These are phyloP conservation scores for Zangia roseola DNA, from an alignment of 768 basidiomycete species.

Conservation along the genomic window DNA sequence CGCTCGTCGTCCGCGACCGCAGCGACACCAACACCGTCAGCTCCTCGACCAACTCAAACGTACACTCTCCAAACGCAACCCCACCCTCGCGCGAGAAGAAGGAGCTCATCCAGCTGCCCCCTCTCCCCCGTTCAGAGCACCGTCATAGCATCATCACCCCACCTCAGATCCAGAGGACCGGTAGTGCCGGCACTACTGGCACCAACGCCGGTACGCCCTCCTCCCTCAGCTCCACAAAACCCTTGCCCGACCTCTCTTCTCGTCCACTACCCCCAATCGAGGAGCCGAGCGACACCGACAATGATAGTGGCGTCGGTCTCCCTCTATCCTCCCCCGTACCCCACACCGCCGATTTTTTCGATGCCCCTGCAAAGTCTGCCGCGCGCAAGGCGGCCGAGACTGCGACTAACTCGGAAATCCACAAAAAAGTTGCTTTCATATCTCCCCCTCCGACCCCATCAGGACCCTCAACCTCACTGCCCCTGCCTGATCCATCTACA, in stretches of 20 bases:
- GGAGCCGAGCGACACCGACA: slow-evolving; percentile 36
- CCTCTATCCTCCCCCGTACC: slow-evolving; percentile 33
- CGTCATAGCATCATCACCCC: slow-evolving; percentile 15
- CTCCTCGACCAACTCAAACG: slow-evolving; percentile 24
- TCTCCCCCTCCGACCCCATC: slow-evolving; percentile 74
- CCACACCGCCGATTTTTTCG: slow-evolving; percentile 17
- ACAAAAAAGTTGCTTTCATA: slow-evolving; percentile 87
- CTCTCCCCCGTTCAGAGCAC: slow-evolving; percentile 42
- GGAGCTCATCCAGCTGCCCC: slow-evolving; percentile 52
- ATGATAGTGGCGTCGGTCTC: slow-evolving; percentile 37
- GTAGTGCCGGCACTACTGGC: slow-evolving; percentile 27
- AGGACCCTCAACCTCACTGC: slow-evolving; percentile 46
- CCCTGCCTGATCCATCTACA: slow-evolving; percentile 47
- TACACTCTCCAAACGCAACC: slow-evolving; percentile 23
- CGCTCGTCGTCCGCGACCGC: slow-evolving; percentile 28
- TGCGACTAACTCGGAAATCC: slow-evolving; percentile 43
- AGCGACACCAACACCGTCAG: slow-evolving; percentile 34
- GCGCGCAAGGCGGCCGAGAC: slow-evolving; percentile 41
- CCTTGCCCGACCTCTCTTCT: slow-evolving; percentile 63
- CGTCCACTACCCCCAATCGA: slow-evolving; percentile 51
- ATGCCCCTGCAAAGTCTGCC: slow-evolving; percentile 25
- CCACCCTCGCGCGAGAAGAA: slow-evolving; percentile 52
- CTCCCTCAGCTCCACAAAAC: slow-evolving; percentile 58
- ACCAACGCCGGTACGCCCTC: slow-evolving; percentile 43
- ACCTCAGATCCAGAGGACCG: slow-evolving; percentile 29